phyloP scores from a whole-genome alignment of 257 asterid genomes.

The Solanum sejunctum region DNA sequence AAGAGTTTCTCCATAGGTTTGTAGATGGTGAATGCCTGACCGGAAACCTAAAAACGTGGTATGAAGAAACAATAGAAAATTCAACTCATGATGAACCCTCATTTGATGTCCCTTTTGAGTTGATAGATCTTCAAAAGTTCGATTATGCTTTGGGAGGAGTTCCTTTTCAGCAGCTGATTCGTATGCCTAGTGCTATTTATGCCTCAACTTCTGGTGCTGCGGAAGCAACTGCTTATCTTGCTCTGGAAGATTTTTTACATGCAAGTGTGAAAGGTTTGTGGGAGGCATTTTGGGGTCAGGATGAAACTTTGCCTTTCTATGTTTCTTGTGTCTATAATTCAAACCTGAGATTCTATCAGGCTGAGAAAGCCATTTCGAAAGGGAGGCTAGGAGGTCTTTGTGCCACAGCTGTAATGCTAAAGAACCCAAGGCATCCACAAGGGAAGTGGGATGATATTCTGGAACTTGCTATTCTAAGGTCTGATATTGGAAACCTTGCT shows the following conservation, averaged over 20 bases:
- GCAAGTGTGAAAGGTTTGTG: conserved; percentile 71
- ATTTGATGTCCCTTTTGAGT: conserved; percentile 79
- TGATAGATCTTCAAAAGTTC: conserved; percentile 86
- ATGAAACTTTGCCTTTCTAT: conserved; percentile 62
- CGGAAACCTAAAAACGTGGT: conserved; percentile 46
- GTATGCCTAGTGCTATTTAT: conserved; percentile 85
- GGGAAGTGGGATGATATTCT: conserved; percentile 97
- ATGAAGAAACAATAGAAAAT: conserved; percentile 35
- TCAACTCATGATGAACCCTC: conserved; percentile 10
- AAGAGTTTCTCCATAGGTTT: conserved; percentile 78
- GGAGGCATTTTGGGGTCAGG: conserved; percentile 89
- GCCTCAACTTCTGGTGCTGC: conserved; percentile 56
- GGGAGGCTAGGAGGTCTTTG: conserved; percentile 69
- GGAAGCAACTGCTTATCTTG: conserved; percentile 78
- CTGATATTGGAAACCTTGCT: conserved; percentile 41
- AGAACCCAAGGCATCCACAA: conserved; percentile 92
- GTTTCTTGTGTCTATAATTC: conserved; percentile 51
- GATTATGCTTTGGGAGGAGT: conserved; percentile 91
- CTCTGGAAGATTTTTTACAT: conserved; percentile 87
- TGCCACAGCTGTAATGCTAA: conserved; percentile 86
- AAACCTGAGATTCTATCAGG: conserved; percentile 67
- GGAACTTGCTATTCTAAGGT: conserved; percentile 70
- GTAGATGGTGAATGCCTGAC: conserved; percentile 48
- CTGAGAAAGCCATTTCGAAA: conserved; percentile 79
- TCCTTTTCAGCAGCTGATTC: conserved; percentile 74